Evolutionary conservation across 495 filamentous ascomycete genomes (phyloP).

Genomic region (Neurospora sp.): DNA sequence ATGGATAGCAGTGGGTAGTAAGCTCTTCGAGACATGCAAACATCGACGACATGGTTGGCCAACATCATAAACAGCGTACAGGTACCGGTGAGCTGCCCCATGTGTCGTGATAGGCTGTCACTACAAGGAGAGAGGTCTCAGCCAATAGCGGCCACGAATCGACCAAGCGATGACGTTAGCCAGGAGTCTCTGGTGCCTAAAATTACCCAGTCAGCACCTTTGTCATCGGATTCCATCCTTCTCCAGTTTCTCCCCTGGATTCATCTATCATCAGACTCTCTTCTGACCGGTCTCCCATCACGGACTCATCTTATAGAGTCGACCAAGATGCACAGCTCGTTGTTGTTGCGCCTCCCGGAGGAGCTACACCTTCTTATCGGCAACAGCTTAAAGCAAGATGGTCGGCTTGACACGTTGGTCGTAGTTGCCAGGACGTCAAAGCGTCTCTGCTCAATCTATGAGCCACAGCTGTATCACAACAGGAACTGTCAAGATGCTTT

Average conservation of each 20-base stretch:
- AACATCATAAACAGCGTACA: too few species aligned
- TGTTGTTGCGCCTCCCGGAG: background rate
- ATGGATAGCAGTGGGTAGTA: background rate
- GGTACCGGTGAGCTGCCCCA: background rate
- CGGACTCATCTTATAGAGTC: too few species aligned
- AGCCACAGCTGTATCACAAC: background rate
- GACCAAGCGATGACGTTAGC: background rate
- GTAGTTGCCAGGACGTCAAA: background rate
- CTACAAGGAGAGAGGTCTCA: background rate
- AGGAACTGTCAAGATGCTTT: background rate
- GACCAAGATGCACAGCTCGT: background rate
- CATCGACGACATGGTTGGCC: too few species aligned
- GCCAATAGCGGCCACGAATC: background rate
- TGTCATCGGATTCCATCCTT: background rate
- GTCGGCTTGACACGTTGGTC: background rate
- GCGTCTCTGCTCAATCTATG: background rate
- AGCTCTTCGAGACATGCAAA: background rate
- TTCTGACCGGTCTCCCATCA: background rate
- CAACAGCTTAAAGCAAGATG: background rate
- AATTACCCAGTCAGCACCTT: background rate
- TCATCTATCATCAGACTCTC: background rate
- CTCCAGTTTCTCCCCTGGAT: background rate
- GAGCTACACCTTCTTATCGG: background rate
- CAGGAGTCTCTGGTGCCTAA: background rate
- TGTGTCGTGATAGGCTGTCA: background rate